Conservation (phyloP, 2,329 filamentous ascomycete species). For the Penicillium sumatraense region DNA sequence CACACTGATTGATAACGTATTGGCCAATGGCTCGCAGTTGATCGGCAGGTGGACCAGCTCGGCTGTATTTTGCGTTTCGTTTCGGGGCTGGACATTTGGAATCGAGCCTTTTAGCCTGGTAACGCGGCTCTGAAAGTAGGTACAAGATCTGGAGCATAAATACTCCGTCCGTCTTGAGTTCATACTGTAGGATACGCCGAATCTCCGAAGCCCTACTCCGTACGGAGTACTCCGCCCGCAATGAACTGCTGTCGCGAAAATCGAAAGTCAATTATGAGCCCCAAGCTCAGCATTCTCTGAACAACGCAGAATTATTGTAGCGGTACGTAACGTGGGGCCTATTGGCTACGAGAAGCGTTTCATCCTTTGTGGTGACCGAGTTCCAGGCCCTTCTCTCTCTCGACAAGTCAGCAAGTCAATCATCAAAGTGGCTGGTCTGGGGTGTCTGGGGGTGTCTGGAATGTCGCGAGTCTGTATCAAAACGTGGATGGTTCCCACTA, state of each 20-base stretch:
- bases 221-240: not conserved
- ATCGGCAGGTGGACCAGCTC: slow-evolving; percentile 16
- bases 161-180: not conserved
- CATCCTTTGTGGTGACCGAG: not conserved
- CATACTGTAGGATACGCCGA: not conserved
- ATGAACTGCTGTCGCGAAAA: no score
- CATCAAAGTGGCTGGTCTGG: not conserved
- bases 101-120: not conserved
- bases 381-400: not conserved
- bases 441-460: not conserved
- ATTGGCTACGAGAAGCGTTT: not conserved
- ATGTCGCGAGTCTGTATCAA: not conserved
- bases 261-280: not conserved
- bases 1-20: slow-evolving; percentile 19
- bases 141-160: not conserved
- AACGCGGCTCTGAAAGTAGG: not conserved
- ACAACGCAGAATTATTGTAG: no score
- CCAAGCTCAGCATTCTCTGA: not conserved
- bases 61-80: slow-evolving; percentile 5
- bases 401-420: not conserved
- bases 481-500: not conserved
- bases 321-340: not conserved
- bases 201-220: not conserved
- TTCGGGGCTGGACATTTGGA: slow-evolving; percentile 1
- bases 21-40: slow-evolving; percentile 3